Conservation (phyloP, 2,329 filamentous ascomycete species). For the Fusarium domesticum region DNA sequence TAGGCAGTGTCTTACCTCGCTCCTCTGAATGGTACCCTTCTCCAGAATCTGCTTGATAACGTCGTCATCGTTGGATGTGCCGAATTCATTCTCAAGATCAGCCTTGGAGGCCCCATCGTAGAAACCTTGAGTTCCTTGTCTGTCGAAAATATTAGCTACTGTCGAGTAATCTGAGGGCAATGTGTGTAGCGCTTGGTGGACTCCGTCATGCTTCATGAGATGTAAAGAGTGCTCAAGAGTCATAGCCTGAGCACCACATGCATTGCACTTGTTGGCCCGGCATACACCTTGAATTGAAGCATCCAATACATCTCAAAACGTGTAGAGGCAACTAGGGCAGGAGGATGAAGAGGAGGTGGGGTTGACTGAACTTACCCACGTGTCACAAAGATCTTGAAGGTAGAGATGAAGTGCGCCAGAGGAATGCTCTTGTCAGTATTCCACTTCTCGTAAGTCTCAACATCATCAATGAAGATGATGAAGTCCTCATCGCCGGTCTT, state of each 20-base stretch:
- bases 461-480: conserved; percentile 57
- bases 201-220: too few relatives aligned
- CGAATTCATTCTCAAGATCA: conserved; percentile 81
- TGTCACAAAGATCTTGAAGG: conserved; percentile 86
- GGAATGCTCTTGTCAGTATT: conserved; percentile 74
- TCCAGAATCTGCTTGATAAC: conserved; percentile 79
- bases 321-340: neutral
- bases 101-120: conserved; percentile 73
- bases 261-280: too few relatives aligned
- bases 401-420: conserved; percentile 77
- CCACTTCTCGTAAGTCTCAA: conserved; percentile 73
- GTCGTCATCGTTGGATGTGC: conserved; percentile 74
- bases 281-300: too few relatives aligned
- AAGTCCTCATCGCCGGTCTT: conserved; percentile 65
- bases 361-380: conserved; percentile 66
- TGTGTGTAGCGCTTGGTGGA: too few relatives aligned
- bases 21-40: conserved; percentile 66
- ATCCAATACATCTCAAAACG: too few relatives aligned
- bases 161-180: too few relatives aligned
- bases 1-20: conserved; percentile 41
- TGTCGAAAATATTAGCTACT: conserved; percentile 36
- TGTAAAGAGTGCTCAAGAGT: too few relatives aligned
- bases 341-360: conserved; percentile 8
- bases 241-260: too few relatives aligned
- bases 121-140: conserved; percentile 81